phyloP scores from a whole-genome alignment of 2,329 filamentous ascomycete species.

The Calonectria ilicicola region DNA sequence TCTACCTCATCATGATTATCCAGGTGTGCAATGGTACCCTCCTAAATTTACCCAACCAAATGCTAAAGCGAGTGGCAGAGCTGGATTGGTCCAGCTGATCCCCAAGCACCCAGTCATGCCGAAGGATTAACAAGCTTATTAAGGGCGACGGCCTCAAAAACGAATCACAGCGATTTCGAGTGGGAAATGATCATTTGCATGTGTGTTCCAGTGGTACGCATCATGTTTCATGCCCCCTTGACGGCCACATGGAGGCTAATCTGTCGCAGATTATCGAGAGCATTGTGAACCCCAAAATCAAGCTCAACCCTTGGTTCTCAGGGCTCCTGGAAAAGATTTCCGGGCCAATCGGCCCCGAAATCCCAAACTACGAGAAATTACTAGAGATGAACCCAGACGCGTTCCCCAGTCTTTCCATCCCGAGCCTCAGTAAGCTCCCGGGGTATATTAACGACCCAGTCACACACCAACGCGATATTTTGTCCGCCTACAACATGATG shows the following conservation, averaged over 20 bases:
- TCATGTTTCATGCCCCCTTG: background rate
- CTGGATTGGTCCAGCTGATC: constrained; percentile 45
- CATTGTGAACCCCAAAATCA: constrained; percentile 43
- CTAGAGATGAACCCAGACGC: background rate
- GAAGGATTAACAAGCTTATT: constrained; percentile 49
- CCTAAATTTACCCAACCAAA: background rate
- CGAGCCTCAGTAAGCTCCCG: constrained; percentile 31
- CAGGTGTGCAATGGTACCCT: constrained; percentile 41
- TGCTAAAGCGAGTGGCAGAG: constrained; percentile 31
- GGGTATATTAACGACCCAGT: constrained; percentile 33
- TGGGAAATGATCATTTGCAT: constrained; percentile 46
- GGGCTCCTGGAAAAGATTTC: constrained; percentile 22
- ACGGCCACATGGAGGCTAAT: background rate
- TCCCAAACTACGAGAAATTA: constrained; percentile 12
- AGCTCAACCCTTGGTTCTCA: constrained; percentile 37
- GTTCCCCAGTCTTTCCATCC: constrained; percentile 22
- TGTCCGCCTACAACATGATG: constrained; percentile 30
- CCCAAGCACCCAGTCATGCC: constrained; percentile 44
- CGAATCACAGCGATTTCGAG: constrained; percentile 43
- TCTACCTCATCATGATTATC: constrained; percentile 52
- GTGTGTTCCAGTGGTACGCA: constrained; percentile 47
- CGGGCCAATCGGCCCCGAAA: constrained; percentile 2
- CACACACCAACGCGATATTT: constrained; percentile 31
- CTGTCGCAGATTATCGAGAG: constrained; percentile 47
- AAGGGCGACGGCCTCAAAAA: constrained; percentile 38